Base-by-base conservation (phyloP, 257 asterid species). In the Solanum infundibuliforme region DNA sequence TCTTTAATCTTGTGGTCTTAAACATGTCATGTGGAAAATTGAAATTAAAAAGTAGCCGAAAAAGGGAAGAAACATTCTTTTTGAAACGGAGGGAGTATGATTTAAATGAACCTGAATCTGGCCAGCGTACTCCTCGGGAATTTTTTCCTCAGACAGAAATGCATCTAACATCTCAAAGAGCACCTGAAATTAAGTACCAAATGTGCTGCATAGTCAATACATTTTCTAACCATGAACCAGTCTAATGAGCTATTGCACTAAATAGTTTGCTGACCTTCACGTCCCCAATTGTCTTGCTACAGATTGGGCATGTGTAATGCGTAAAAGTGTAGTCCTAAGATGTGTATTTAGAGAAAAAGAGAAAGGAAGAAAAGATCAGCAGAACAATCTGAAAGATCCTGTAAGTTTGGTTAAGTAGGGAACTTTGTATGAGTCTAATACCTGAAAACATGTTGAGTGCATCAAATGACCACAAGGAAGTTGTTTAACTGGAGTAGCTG, bases 211-310 rank as follows among this genome's bases (percentile, higher is more conserved):
- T 27, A 43, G 23, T 43, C 65, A 43, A 43, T 41, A 79, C 13
- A 25, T 72, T 71, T 10, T 68, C 75, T 31, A 60, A 29, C 34
- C 81, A 23, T 25, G 36, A 35, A 86, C 38, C 13, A 83, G 39
- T 41, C 52, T 34, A 87, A 82, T 79, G 46, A 79, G n/a, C 84
- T 41, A 43, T 79, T 1, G 4, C 3, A 2, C 23, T 41, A 27
- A 77, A 66, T 8, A 86, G 77, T 23, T 86, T 73, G 88, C 95
- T 88, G 82, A 95, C 99, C 98, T 93, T 95, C 98, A 95, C 93
- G 91, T 96, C 98, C 55, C 99, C 99, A 25, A 96, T 94, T 36
- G 98, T 94, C 93, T 96, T 96, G 96, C 99, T 92, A 88, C 99
- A 96, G 58, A 96, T 92, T 52, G 99, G 99, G 90, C 99, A 96